Evolutionary conservation across 1,139 yeast genomes (phyloP).

Genomic region (Kodamaea anthophila): DNA sequence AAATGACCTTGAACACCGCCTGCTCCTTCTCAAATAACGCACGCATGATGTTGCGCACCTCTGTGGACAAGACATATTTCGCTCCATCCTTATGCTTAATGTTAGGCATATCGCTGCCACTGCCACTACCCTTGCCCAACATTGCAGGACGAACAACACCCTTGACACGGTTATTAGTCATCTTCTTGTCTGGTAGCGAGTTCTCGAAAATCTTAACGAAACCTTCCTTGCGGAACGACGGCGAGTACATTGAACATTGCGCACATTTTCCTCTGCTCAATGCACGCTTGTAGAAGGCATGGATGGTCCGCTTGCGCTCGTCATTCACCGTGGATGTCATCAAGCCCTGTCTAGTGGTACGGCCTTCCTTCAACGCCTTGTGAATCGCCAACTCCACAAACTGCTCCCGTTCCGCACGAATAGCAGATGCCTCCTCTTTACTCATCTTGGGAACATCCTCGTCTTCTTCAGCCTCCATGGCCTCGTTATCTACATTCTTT

Average conservation of each 20-base stretch:
- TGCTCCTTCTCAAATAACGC: constrained; percentile 72
- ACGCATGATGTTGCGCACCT: constrained; percentile 71
- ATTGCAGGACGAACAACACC: constrained; percentile 72
- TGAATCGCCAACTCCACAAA: constrained; percentile 69
- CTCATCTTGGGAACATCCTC: constrained; percentile 23
- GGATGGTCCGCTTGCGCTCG: constrained; percentile 74
- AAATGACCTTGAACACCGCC: constrained; percentile 51
- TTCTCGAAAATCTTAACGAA: constrained; percentile 87
- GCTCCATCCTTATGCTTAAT: constrained; percentile 63
- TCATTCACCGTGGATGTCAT: constrained; percentile 81
- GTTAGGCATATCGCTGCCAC: constrained; percentile 25
- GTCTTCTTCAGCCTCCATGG: constrained; percentile 23
- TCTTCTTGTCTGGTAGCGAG: constrained; percentile 74
- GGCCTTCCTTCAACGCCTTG: constrained; percentile 73
- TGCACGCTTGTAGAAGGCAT: constrained; percentile 68
- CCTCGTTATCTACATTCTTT: constrained; percentile 22
- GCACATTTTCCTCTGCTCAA: constrained; percentile 83
- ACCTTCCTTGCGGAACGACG: constrained; percentile 92
- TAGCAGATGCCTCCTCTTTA: constrained; percentile 37
- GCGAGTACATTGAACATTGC: constrained; percentile 93
- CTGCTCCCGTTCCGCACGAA: constrained; percentile 55
- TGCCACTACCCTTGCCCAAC: constrained; percentile 28
- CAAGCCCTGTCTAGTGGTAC: constrained; percentile 60
- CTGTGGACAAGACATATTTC: constrained; percentile 81
- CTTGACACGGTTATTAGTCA: constrained; percentile 73